Percentiles rank a stretch among this genome's conserved stretches.
Evolutionary conservation across 1,139 yeast species (phyloP).

Genomic region (Hansenula lynferdii): DNA sequence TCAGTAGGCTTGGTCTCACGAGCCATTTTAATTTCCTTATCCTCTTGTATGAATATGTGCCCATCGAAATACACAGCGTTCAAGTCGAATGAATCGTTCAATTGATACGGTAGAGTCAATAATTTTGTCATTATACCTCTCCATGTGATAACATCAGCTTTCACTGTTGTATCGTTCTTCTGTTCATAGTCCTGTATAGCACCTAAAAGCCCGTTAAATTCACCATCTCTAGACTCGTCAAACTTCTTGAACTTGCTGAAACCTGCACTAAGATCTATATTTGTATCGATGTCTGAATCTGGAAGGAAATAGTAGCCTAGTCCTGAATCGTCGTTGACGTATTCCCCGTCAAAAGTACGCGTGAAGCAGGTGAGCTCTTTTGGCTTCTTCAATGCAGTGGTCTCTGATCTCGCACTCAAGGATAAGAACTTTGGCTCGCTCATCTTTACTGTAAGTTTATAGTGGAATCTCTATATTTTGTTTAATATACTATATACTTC

Average conservation of each 20-base stretch:
- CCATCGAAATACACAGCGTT: constrained; percentile 71
- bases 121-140: constrained; percentile 76
- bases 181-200: constrained; percentile 56
- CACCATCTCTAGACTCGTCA: constrained; percentile 49
- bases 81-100: constrained; percentile 53
- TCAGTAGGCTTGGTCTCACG: constrained; percentile 21
- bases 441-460: too few relatives aligned
- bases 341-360: constrained; percentile 40
- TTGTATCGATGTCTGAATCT: constrained; percentile 50
- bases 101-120: constrained; percentile 55
- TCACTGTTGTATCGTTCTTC: constrained; percentile 39
- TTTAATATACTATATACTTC: too few relatives aligned
- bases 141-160: constrained; percentile 72
- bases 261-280: constrained; percentile 63
- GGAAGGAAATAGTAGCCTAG: constrained; percentile 75
- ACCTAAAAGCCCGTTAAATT: constrained; percentile 52
- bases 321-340: constrained; percentile 45
- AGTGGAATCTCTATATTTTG: too few relatives aligned
- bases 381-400: constrained; percentile 65
- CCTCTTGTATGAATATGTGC: constrained; percentile 75
- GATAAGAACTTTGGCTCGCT: constrained; percentile 29
- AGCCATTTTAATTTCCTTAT: constrained; percentile 31
- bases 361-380: constrained; percentile 62
- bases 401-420: constrained; percentile 41
- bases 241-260: constrained; percentile 49